Evolutionary conservation across 2,329 filamentous ascomycete genomes (phyloP).

Genomic region (Trichoderma sp.): DNA sequence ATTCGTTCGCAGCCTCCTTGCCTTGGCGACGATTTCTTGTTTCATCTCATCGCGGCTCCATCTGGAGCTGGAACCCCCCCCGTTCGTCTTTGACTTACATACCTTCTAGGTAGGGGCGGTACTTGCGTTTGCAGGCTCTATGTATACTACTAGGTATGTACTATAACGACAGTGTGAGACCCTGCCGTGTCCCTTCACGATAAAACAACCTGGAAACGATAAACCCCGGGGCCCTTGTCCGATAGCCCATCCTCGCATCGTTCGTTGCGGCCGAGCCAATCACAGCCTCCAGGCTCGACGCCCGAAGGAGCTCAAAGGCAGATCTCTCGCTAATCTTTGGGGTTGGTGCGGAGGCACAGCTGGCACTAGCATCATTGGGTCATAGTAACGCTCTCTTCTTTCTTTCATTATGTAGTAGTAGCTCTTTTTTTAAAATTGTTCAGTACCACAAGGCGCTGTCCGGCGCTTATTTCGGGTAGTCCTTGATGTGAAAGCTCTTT

Average conservation of each 20-base stretch:
- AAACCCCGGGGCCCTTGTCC: slow-evolving; percentile 1
- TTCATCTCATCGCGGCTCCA: slow-evolving; percentile 10
- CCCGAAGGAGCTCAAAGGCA: slow-evolving; percentile 15
- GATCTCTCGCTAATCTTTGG: slow-evolving; percentile 25
- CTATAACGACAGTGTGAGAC: slow-evolving; percentile 10
- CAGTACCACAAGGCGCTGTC: neutral
- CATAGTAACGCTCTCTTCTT: neutral
- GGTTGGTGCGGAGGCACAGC: slow-evolving; percentile 1
- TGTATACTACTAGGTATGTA: too few relatives aligned
- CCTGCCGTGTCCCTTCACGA: neutral
- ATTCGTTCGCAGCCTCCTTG: slow-evolving; percentile 8
- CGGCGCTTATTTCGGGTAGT: slow-evolving; percentile 58
- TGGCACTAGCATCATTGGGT: slow-evolving; percentile 7
- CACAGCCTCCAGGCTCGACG: slow-evolving; percentile 7
- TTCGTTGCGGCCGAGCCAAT: slow-evolving; percentile 18
- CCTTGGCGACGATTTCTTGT: slow-evolving; percentile 7
- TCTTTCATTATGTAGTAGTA: neutral
- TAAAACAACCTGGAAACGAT: neutral
- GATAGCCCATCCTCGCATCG: slow-evolving; percentile 3
- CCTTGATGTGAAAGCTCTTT: slow-evolving; percentile 93
- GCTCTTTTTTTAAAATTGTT: neutral
- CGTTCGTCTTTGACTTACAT: neutral
- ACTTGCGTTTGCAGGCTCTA: too few relatives aligned
- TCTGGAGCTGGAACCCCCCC: neutral
- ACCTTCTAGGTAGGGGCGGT: too few relatives aligned